A percentile compares a stretch with the other conserved stretches of the same genome.
Evolutionary conservation across 2,329 filamentous ascomycete genomes (phyloP).

Genomic region (Sporothrix brasiliensis): DNA sequence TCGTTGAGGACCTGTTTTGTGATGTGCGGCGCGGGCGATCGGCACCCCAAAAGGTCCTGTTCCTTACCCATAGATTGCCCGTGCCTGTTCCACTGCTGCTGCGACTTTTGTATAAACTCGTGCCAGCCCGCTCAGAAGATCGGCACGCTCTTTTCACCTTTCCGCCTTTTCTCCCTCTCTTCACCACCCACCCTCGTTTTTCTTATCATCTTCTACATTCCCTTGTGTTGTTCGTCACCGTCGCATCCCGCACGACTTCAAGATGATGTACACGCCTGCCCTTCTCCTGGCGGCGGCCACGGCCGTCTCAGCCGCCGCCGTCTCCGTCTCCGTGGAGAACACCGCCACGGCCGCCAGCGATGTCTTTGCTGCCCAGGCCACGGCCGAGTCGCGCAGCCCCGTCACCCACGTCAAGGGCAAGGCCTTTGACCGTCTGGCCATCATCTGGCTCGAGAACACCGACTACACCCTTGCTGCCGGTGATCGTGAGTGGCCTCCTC

Average conservation of each 20-base stretch:
- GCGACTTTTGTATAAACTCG: slow-evolving; percentile 15
- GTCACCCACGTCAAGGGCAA: slow-evolving; percentile 68
- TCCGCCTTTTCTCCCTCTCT: neutral
- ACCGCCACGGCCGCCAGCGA: slow-evolving; percentile 56
- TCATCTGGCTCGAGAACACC: slow-evolving; percentile 79
- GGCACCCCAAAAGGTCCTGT: neutral
- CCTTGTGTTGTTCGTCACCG: too few species aligned
- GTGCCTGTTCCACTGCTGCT: slow-evolving; percentile 4
- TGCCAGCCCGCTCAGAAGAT: slow-evolving; percentile 19
- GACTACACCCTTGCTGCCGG: slow-evolving; percentile 65
- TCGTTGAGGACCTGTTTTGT: neutral
- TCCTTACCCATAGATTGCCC: slow-evolving; percentile 11
- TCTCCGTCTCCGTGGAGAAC: slow-evolving; percentile 41
- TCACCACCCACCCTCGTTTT: slow-evolving; percentile 12
- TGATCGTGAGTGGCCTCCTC: slow-evolving; percentile 54
- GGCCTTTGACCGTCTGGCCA: slow-evolving; percentile 70
- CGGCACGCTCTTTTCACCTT: slow-evolving; percentile 1
- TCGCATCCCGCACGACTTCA: neutral
- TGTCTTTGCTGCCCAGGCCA: slow-evolving; percentile 61
- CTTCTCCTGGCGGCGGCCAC: slow-evolving; percentile 34
- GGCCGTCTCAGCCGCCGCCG: slow-evolving; percentile 30
- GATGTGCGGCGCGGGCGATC: neutral
- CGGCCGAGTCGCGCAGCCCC: slow-evolving; percentile 62
- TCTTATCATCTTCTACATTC: too few species aligned
- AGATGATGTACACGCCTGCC: slow-evolving; percentile 32